These are phyloP conservation scores for Fusarium odoratissimum DNA, from an alignment of 2,329 filamentous ascomycete genomes.

Conservation along the genomic window DNA sequence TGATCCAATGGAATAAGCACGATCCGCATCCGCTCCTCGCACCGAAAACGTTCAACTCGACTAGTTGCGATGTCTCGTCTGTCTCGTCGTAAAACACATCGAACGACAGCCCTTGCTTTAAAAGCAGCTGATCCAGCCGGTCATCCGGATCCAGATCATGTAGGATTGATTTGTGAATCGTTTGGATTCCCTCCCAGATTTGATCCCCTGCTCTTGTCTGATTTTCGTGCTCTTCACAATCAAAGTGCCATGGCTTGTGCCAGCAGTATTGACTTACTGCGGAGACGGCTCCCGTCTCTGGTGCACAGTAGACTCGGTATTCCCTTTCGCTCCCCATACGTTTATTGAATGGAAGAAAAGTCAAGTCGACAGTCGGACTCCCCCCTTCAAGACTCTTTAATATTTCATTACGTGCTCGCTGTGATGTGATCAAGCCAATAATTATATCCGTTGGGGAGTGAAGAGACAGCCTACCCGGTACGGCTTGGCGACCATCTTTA, in stretches of 20 bases:
- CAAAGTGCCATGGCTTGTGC: conserved; percentile 51
- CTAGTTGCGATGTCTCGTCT: conserved; percentile 42
- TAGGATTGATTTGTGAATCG: conserved; percentile 13
- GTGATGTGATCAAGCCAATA: conserved; percentile 53
- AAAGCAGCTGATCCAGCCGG: conserved; percentile 45
- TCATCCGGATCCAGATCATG: conserved; percentile 8
- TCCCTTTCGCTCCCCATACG: conserved; percentile 53
- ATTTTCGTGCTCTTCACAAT: conserved; percentile 3
- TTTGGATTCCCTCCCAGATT: conserved; percentile 9
- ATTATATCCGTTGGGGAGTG: conserved; percentile 50
- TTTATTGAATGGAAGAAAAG: conserved; percentile 55
- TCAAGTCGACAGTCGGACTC: conserved; percentile 45
- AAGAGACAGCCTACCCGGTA: conserved; percentile 43
- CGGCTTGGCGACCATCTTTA: conserved; percentile 52
- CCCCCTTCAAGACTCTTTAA: conserved; percentile 38
- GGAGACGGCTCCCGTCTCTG: conserved; percentile 47
- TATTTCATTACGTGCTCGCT: conserved; percentile 51
- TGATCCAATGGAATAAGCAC: conserved; percentile 59
- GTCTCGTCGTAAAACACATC: conserved; percentile 54
- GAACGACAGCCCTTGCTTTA: conserved; percentile 56
- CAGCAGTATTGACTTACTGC: conserved; percentile 57
- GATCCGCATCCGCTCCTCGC: conserved; percentile 57
- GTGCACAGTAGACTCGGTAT: conserved; percentile 58
- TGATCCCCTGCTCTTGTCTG: conserved; percentile 31
- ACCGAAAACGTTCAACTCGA: conserved; percentile 60